Evolutionary conservation across 352 stramenopile genomes (phyloP), one percentile per base, ranked within the genome.

Genomic region (Globisporangium abappressorium): DNA sequence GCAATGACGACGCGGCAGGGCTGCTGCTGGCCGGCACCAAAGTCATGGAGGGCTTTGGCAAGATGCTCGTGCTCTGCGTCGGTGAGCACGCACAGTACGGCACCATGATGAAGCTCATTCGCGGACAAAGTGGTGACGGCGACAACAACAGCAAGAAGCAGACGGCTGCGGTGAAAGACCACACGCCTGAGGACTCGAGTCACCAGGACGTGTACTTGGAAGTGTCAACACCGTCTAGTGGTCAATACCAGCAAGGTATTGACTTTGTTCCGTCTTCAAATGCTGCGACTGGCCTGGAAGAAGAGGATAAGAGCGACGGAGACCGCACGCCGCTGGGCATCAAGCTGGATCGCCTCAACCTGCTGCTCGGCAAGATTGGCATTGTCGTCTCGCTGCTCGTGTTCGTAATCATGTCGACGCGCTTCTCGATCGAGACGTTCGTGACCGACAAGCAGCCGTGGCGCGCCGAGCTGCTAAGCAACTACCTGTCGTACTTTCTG

Each of bases 51-150:
- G 94, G 93, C 15, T 79, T 79, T 9, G 88, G 79, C 33, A 75
- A 81, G 51, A 96, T 97, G 78, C 66, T 98, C 38, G 89, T 94
- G 53, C 80, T 94, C 24, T 88, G 84, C 15, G 92, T 98, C 15
- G 92, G 93, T n/a, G 82, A 85, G 30, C 74, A 96, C 65, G 92
- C 79, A 8, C 87, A 97, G 73, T 88, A 90, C 43, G 82, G 88
- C 8, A 93, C 96, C 65, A 92, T 93, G 53, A 80, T 79, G 65
- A 83, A 80, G 47, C 70, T 97, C 18, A 80, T 82, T 51, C 46
- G 72, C 33, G 66, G 69, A n/a, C 41, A 49, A 49, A 49, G 41
- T 18, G 18, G 5, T 22, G 41, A 1, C 58, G 57, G 28, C 61
- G 5, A 57, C 14, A 64, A 24, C 36, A 3, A 12, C 15, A 41